Conservation (phyloP, 148 eudicot genomes). For the Polygonum maritimum region DNA sequence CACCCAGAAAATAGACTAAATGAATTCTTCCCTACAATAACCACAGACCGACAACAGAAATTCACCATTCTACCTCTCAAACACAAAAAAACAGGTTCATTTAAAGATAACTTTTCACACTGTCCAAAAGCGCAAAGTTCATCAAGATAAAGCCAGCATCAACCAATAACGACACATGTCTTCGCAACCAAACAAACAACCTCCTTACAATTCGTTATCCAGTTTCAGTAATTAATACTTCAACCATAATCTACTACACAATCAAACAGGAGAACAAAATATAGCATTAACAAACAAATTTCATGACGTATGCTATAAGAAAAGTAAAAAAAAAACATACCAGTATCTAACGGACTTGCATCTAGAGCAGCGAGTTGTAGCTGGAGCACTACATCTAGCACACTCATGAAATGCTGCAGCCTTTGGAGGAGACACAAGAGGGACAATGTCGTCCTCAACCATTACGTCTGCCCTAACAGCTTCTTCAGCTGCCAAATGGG, state of each 20-base stretch:
- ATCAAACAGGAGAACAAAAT: not conserved
- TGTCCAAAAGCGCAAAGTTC: not conserved
- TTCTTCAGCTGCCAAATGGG: conserved; percentile 52
- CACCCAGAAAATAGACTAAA: not conserved
- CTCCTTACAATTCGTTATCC: not conserved
- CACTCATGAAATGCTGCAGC: conserved; percentile 46
- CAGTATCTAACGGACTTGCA: conserved; percentile 94
- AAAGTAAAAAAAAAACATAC: conserved; percentile 27
- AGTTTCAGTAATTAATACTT: not conserved
- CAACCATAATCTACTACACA: not conserved
- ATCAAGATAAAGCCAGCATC: conserved; percentile 3
- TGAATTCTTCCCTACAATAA: not conserved
- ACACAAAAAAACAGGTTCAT: not conserved
- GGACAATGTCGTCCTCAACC: conserved; percentile 46
- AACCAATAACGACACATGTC: conserved; percentile 10
- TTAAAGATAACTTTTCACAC: not conserved
- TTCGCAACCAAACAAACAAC: not conserved
- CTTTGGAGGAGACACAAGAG: conserved; percentile 40
- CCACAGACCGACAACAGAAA: not conserved
- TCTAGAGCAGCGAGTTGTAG: conserved; percentile 80
- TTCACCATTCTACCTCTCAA: not conserved
- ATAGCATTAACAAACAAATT: not conserved
- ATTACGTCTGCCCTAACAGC: conserved; percentile 43
- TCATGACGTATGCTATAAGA: not conserved
- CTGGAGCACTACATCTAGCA: conserved; percentile 66